Percentiles rank a stretch among this genome's conserved stretches.
Conservation (phyloP, 148 eudicot species). For the Silene conica region DNA sequence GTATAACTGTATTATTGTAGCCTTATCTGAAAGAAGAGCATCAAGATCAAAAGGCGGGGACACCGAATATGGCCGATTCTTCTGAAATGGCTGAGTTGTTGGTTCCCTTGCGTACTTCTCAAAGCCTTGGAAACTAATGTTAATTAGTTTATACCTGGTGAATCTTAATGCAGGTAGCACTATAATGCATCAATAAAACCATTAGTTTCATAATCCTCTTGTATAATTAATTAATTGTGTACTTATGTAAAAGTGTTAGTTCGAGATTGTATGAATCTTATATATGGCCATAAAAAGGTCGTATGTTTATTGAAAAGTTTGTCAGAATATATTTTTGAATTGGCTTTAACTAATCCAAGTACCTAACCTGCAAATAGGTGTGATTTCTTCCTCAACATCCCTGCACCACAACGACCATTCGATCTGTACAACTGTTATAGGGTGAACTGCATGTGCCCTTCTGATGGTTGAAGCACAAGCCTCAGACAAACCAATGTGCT, state of each 20-base stretch:
- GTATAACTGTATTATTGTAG: constrained; percentile 5
- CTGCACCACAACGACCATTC: constrained; percentile 34
- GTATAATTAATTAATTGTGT: background rate
- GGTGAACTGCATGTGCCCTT: constrained; percentile 32
- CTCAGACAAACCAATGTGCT: constrained; percentile 31
- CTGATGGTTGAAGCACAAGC: constrained; percentile 32
- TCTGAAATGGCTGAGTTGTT: constrained; percentile 5
- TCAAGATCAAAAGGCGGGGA: background rate
- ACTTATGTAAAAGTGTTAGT: background rate
- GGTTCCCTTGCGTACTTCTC: constrained; percentile 14
- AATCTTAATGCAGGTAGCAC: background rate
- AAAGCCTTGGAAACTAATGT: background rate
- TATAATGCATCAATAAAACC: background rate
- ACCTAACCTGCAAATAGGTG: constrained; percentile 27
- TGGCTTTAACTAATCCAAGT: constrained; percentile 18
- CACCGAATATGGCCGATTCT: background rate
- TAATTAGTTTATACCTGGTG: background rate
- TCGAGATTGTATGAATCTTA: background rate
- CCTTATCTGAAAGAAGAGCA: background rate
- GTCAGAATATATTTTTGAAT: constrained; percentile 19
- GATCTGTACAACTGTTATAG: constrained; percentile 27
- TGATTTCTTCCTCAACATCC: constrained; percentile 31
- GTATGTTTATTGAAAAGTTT: background rate
- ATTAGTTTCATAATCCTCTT: background rate
- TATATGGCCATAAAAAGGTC: background rate